A percentile compares a stretch with the other conserved stretches of the same genome.
Evolutionary conservation across 192 early-diverging fungal species (phyloP).

Genomic region (Phlyctochytrium arcticum): DNA sequence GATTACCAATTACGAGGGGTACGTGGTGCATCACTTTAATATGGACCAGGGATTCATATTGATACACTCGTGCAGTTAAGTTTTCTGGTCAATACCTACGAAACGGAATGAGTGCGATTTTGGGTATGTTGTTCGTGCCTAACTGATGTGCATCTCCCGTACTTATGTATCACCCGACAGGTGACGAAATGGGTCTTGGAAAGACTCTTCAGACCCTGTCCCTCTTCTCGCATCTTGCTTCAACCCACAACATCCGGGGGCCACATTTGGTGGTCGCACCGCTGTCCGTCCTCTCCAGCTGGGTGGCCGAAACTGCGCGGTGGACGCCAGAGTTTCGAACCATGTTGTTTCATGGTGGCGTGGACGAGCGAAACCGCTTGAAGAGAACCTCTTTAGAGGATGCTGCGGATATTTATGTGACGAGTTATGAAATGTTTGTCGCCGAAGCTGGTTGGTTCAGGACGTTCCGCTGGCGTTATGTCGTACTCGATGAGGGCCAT

Average conservation of each 20-base stretch:
- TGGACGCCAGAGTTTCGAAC: slow-evolving; percentile 57
- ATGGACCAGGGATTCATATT: neutral
- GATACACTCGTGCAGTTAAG: slow-evolving; percentile 51
- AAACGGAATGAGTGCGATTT: slow-evolving; percentile 93
- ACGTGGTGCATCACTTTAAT: neutral
- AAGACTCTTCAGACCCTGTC: slow-evolving; percentile 92
- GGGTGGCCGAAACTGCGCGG: slow-evolving; percentile 70
- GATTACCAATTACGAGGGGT: slow-evolving; percentile 87
- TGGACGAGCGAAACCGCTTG: slow-evolving; percentile 33
- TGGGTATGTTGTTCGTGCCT: too few relatives aligned
- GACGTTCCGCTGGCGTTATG: slow-evolving; percentile 69
- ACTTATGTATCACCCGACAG: too few relatives aligned
- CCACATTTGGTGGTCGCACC: slow-evolving; percentile 88
- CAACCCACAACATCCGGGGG: too few relatives aligned
- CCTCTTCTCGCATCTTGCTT: slow-evolving; percentile 76
- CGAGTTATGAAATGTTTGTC: slow-evolving; percentile 46
- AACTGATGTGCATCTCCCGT: too few relatives aligned
- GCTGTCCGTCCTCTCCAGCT: slow-evolving; percentile 84
- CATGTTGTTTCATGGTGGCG: slow-evolving; percentile 61
- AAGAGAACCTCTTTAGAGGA: slow-evolving; percentile 21
- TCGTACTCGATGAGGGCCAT: slow-evolving; percentile 95
- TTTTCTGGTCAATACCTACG: slow-evolving; percentile 87
- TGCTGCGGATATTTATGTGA: slow-evolving; percentile 38
- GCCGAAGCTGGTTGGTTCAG: slow-evolving; percentile 31
- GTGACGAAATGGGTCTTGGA: slow-evolving; percentile 51